Evolutionary conservation across 306 rosid species (phyloP).

Genomic region (Vigna nakashimae): DNA sequence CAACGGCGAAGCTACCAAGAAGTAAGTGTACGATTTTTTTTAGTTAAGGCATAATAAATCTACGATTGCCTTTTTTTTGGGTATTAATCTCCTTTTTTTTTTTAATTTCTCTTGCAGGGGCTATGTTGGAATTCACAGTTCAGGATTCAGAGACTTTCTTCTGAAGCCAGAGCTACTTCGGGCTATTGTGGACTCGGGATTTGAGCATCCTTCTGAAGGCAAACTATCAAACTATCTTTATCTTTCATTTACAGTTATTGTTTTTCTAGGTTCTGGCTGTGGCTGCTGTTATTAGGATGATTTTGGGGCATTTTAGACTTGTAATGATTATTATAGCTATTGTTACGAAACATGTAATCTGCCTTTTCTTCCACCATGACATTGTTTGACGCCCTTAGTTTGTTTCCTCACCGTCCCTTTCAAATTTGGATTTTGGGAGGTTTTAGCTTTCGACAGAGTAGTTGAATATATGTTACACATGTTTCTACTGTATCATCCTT

Average conservation of each 20-base stretch:
- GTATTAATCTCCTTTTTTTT: neutral
- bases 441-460: neutral
- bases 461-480: neutral
- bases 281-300: neutral
- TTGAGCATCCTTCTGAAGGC: conserved; percentile 99
- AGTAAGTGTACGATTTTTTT: conserved; percentile 52
- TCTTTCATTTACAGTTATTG: too few relatives aligned
- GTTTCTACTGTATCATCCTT: neutral
- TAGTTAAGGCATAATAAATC: neutral
- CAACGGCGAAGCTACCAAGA: conserved; percentile 92
- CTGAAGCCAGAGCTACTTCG: conserved; percentile 99
- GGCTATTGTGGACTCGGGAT: conserved; percentile 96
- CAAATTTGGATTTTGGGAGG: neutral
- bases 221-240: conserved; percentile 17
- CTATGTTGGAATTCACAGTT: conserved; percentile 98
- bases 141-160: conserved; percentile 99
- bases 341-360: neutral
- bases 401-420: neutral
- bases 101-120: conserved; percentile 58
- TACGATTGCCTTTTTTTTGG: neutral
- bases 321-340: neutral
- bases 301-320: neutral
- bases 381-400: neutral
- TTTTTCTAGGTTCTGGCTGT: neutral
- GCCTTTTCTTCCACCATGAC: too few relatives aligned